A percentile compares a stretch with the other conserved stretches of the same genome.
Evolutionary conservation across 2,329 filamentous ascomycete species (phyloP).

Genomic region (Eurotiales sp.): DNA sequence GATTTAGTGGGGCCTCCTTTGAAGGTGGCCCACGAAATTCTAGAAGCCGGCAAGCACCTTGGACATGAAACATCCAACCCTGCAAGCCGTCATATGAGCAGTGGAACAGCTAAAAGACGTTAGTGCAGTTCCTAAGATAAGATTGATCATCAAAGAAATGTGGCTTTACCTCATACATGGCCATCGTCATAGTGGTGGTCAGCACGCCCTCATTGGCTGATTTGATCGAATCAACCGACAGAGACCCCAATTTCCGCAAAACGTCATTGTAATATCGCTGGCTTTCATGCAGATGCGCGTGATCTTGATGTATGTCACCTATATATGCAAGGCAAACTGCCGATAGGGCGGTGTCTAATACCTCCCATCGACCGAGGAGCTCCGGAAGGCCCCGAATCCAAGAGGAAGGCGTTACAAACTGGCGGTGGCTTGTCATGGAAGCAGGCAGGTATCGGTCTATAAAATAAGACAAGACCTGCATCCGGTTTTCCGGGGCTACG

Average conservation of each 20-base stretch:
- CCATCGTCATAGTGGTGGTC: constrained; percentile 14
- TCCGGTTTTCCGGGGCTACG: constrained; percentile 12
- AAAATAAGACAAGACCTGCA: constrained; percentile 14
- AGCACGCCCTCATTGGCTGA: constrained; percentile 13
- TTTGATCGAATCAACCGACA: constrained; percentile 10
- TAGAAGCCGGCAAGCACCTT: constrained; percentile 11
- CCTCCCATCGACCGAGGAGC: constrained; percentile 12
- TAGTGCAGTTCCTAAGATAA: background rate
- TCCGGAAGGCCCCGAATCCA: constrained; percentile 13
- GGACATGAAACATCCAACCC: constrained; percentile 14
- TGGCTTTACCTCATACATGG: constrained; percentile 13
- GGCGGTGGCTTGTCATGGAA: constrained; percentile 12
- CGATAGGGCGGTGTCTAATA: constrained; percentile 9
- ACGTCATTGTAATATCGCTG: constrained; percentile 8
- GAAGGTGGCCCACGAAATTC: constrained; percentile 12
- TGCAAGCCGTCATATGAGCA: constrained; percentile 12
- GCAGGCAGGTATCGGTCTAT: constrained; percentile 12
- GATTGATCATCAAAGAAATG: background rate
- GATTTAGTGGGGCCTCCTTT: constrained; percentile 2
- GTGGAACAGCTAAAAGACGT: constrained; percentile 8
- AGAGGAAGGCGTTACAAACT: constrained; percentile 12
- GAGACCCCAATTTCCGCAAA: constrained; percentile 6
- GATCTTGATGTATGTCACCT: constrained; percentile 5
- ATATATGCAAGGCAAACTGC: constrained; percentile 14
- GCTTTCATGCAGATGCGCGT: constrained; percentile 11